Base-by-base conservation (phyloP, 2,329 filamentous ascomycete species). In the Sporothrix brunneoviolacea region DNA sequence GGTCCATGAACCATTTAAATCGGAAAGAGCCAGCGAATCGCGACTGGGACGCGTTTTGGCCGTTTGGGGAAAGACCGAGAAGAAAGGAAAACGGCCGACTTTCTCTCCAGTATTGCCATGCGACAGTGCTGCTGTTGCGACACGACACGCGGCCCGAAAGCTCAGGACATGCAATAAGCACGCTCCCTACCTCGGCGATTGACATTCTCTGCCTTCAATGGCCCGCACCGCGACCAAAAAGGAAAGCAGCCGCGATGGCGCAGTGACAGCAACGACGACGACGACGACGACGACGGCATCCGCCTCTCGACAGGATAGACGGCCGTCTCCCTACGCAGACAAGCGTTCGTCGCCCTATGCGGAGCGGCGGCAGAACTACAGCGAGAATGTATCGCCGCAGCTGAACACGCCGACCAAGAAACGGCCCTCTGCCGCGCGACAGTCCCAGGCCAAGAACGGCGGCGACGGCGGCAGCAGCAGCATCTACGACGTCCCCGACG, bases 401-500 rank as follows among this genome's bases (percentile, higher is more conserved):
- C 30, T 39, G 15, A 24, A 15, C 24, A 50, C 51, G 3, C 38
- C 50, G 10, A 53, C 39, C 4, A 52, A 37, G 39, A 47, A 37
- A 10, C 4, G 16, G 8, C 9, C 32, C 10, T 45, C 32, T 3
- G 24, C 24, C 24, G 6, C 6, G 24, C 5, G 24, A 5, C 24
- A 6, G 24, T 28, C 24, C 24, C 15, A 35, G 13, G 15, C 19
- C n/a, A 19, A 15, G 15, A 18, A 13, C n/a, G 24, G 16, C 9
- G 30, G 22, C 38, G 4, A 30, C 36, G 51, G 36, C 39, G 36
- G 22, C 38, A n/a, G n/a, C n/a, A n/a, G n/a, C n/a, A n/a, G n/a
- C n/a, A 33, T 53, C 22, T 53, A 53, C 33, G 47, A 50, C 3
- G 41, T 53, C 30, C 51, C 51, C 2, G 16, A 12, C 19, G 51